A percentile compares a stretch with the other conserved stretches of the same genome.
These are phyloP conservation scores for Symmetrospora coprosmae DNA, from an alignment of 768 basidiomycete species.

Conservation along the genomic window DNA sequence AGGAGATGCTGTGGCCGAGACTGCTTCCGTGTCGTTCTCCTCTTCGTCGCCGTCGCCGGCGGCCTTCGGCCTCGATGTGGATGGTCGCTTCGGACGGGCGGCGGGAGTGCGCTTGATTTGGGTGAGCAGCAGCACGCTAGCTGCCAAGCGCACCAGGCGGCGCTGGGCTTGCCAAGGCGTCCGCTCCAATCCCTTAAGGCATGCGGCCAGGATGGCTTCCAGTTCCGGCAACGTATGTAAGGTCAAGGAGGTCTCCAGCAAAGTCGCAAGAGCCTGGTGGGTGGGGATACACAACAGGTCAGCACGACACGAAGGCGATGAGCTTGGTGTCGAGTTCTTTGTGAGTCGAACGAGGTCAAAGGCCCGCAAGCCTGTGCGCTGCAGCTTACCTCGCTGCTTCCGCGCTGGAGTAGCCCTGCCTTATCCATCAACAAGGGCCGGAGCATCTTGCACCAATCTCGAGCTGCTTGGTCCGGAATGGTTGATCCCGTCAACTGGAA, in stretches of 20 bases:
- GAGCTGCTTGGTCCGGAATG: background rate
- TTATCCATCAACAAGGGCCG: constrained; percentile 63
- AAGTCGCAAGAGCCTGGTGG: constrained; percentile 1
- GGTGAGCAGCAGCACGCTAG: constrained; percentile 67
- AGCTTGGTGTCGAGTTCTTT: background rate
- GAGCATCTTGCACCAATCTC: constrained; percentile 70
- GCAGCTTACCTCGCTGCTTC: constrained; percentile 53
- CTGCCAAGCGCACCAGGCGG: constrained; percentile 61
- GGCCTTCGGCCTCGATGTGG: constrained; percentile 42
- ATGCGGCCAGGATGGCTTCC: constrained; percentile 55
- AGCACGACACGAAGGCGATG: background rate
- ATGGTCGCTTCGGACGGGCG: constrained; percentile 29
- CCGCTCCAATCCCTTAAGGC: constrained; percentile 59
- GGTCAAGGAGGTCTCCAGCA: constrained; percentile 44
- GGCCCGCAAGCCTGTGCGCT: too few species aligned
- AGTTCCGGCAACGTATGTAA: constrained; percentile 52
- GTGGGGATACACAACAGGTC: background rate
- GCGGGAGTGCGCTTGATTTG: constrained; percentile 52
- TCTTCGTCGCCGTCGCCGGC: constrained; percentile 45
- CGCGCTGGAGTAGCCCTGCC: constrained; percentile 69
- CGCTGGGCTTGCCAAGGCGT: constrained; percentile 73
- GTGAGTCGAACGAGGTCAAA: too few species aligned
- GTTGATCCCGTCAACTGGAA: background rate
- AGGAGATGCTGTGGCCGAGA: constrained; percentile 41
- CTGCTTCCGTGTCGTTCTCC: constrained; percentile 48